A percentile compares a stretch with the other conserved stretches of the same genome.
Conservation (phyloP, 257 asterid genomes). For the Craterostigma plantagineum region DNA sequence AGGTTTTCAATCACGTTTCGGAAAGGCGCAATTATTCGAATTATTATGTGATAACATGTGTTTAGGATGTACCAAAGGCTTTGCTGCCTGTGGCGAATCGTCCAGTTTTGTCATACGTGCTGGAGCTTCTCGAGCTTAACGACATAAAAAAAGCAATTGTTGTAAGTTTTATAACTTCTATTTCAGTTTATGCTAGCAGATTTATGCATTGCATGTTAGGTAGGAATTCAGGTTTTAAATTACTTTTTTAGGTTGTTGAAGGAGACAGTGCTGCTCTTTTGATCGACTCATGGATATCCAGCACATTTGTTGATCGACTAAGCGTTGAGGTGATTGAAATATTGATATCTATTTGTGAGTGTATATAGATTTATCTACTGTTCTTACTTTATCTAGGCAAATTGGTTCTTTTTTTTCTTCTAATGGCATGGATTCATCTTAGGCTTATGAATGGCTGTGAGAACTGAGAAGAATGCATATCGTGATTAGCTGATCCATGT, state of each 20-base stretch:
- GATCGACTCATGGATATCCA: slow-evolving; percentile 80
- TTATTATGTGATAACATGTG: neutral
- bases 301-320: slow-evolving; percentile 64
- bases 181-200: neutral
- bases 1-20: neutral
- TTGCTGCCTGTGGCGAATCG: slow-evolving; percentile 79
- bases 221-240: slow-evolving; percentile 5
- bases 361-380: no score
- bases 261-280: slow-evolving; percentile 70
- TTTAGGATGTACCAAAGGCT: slow-evolving; percentile 83
- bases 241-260: slow-evolving; percentile 60
- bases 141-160: slow-evolving; percentile 62
- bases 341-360: neutral
- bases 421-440: no score
- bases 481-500: no score
- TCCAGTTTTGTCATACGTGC: slow-evolving; percentile 65
- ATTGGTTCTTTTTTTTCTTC: neutral
- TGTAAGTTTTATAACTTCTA: slow-evolving; percentile 20
- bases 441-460: no score
- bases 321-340: slow-evolving; percentile 56
- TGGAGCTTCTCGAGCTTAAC: slow-evolving; percentile 75
- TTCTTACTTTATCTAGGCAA: neutral
- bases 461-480: no score
- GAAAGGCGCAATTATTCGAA: neutral
- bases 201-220: slow-evolving; percentile 9